Conservation (phyloP, 1,284 basidiomycete genomes). For the Exobasidium cylindrosporum region DNA sequence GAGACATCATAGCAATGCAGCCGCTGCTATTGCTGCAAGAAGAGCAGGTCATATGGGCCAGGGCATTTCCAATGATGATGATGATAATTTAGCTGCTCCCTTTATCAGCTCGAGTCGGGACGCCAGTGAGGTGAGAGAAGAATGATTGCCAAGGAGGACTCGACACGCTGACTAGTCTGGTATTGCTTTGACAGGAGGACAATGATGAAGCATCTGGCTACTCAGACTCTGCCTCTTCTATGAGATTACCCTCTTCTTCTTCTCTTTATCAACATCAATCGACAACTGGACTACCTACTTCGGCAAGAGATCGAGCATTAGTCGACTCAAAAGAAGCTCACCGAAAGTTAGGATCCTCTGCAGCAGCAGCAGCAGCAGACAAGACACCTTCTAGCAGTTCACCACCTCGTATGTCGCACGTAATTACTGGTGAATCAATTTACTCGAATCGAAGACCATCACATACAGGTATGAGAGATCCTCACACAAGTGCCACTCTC, state of each 20-base stretch:
- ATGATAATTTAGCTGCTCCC: background rate
- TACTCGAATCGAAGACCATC: slow-evolving; percentile 19
- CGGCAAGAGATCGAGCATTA: slow-evolving; percentile 17
- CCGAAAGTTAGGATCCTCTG: background rate
- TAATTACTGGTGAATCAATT: background rate
- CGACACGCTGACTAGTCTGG: background rate
- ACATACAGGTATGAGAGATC: slow-evolving; percentile 16
- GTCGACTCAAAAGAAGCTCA: slow-evolving; percentile 17
- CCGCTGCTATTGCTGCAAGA: background rate
- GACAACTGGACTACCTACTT: slow-evolving; percentile 14
- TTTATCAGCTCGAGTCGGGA: slow-evolving; percentile 14
- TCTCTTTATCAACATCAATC: background rate
- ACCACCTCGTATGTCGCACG: slow-evolving; percentile 14
- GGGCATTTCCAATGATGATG: background rate
- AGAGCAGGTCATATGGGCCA: slow-evolving; percentile 4
- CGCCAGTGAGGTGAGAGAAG: slow-evolving; percentile 6
- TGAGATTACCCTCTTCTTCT: slow-evolving; percentile 8
- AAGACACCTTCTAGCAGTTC: slow-evolving; percentile 12
- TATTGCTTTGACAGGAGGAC: slow-evolving; percentile 11
- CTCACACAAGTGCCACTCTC: slow-evolving; percentile 28
- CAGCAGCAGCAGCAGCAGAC: slow-evolving; percentile 4
- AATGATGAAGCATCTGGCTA: slow-evolving; percentile 16
- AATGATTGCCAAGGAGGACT: background rate
- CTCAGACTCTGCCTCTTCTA: slow-evolving; percentile 18
- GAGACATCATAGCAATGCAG: background rate